These are phyloP conservation scores for Monosporascus cannonballus DNA, from an alignment of 2,329 filamentous ascomycete species.

Conservation along the genomic window DNA sequence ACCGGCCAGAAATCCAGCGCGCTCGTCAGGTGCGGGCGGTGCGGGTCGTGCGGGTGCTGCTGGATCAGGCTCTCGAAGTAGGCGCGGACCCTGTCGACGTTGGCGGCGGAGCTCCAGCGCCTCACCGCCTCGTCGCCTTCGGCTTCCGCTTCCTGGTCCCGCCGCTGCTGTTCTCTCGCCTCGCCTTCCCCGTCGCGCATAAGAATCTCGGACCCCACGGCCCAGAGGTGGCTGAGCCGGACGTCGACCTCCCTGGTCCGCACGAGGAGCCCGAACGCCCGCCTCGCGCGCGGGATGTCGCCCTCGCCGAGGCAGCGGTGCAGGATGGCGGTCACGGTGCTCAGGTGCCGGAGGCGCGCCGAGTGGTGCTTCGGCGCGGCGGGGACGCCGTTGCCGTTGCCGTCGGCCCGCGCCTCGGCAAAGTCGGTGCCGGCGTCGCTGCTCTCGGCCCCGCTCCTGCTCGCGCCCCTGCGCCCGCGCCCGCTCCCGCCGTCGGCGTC, in stretches of 20 bases:
- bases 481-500: constrained; percentile 6
- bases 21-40: constrained; percentile 51
- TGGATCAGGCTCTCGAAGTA: constrained; percentile 78
- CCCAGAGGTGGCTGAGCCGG: constrained; percentile 67
- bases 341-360: constrained; percentile 51
- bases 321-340: constrained; percentile 61
- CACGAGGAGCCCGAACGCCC: constrained; percentile 70
- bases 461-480: constrained; percentile 9
- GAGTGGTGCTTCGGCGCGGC: constrained; percentile 12
- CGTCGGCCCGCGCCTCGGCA: constrained; percentile 2
- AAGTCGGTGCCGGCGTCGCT: constrained; percentile 1
- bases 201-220: constrained; percentile 77
- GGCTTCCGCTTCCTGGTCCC: constrained; percentile 3
- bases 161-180: neutral
- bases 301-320: constrained; percentile 66
- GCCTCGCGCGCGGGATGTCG: constrained; percentile 64
- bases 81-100: constrained; percentile 37
- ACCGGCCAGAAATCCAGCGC: constrained; percentile 76
- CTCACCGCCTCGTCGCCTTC: constrained; percentile 1
- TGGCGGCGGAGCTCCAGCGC: constrained; percentile 39
- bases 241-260: constrained; percentile 59
- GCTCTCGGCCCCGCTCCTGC: constrained; percentile 2
- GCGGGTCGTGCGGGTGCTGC: constrained; percentile 65
- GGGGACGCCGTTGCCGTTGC: constrained; percentile 1
- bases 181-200: constrained; percentile 49